These are phyloP conservation scores for Heterobasidion irregulare DNA, from an alignment of 1,284 basidiomycete genomes.

Conservation along the genomic window DNA sequence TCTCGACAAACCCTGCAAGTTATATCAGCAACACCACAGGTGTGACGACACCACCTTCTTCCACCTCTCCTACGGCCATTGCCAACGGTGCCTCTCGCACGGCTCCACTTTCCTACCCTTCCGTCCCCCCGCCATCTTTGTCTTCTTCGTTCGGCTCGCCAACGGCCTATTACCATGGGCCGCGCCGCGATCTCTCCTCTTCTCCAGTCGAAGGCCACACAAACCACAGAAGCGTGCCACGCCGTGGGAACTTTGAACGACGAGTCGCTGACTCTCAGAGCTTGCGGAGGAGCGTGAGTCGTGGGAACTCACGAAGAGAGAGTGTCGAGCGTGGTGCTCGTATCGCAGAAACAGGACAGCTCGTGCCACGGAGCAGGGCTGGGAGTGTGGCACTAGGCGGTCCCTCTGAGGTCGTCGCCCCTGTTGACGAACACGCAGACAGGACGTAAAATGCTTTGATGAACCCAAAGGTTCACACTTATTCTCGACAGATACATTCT, in stretches of 20 bases:
- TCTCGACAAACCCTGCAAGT: constrained; percentile 42
- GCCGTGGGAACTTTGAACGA: constrained; percentile 31
- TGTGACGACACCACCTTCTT: constrained; percentile 60
- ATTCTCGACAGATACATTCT: too few relatives aligned
- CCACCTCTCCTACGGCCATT: constrained; percentile 37
- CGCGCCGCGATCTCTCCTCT: constrained; percentile 28
- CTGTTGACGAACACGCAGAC: not conserved
- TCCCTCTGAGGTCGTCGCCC: not conserved
- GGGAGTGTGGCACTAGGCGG: constrained; percentile 23
- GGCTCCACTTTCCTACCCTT: constrained; percentile 51
- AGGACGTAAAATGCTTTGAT: not conserved
- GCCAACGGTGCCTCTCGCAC: constrained; percentile 18
- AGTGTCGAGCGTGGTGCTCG: constrained; percentile 56
- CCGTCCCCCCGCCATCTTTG: constrained; percentile 60
- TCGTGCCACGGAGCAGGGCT: constrained; percentile 40
- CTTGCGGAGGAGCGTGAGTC: constrained; percentile 19
- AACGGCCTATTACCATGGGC: constrained; percentile 33
- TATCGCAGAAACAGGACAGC: constrained; percentile 55
- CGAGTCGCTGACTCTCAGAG: constrained; percentile 24
- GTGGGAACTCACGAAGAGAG: constrained; percentile 30
- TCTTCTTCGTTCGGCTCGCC: constrained; percentile 59
- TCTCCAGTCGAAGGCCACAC: constrained; percentile 40
- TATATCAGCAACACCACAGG: constrained; percentile 49
- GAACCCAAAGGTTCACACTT: too few relatives aligned
- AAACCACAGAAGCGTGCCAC: constrained; percentile 40